Percentiles rank a stretch among this genome's conserved stretches.
These are phyloP conservation scores for Kingdonia uniflora DNA, from an alignment of 164 flowering plant species.

Conservation along the genomic window DNA sequence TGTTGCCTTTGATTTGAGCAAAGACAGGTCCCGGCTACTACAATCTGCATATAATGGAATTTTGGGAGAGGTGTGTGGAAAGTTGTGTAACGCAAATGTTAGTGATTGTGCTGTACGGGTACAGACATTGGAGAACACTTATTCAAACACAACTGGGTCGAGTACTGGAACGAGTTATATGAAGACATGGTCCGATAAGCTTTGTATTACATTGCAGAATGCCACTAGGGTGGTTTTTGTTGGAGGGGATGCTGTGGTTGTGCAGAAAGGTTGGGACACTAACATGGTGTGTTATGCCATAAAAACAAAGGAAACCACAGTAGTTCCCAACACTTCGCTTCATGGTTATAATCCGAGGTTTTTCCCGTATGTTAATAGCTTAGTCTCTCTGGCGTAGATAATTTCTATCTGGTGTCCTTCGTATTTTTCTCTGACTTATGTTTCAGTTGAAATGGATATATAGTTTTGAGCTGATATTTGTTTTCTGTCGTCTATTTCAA, in stretches of 20 bases:
- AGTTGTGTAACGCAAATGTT: constrained; percentile 16
- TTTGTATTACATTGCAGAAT: not conserved
- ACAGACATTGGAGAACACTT: too few species aligned
- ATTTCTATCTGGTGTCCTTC: not conserved
- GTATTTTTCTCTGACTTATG: not conserved
- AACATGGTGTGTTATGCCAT: constrained; percentile 10
- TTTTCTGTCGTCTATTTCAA: too few species aligned
- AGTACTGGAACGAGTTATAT: too few species aligned
- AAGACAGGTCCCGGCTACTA: constrained; percentile 22
- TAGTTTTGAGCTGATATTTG: too few species aligned
- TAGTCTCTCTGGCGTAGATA: constrained; percentile 16
- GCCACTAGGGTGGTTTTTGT: constrained; percentile 10
- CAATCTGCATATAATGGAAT: constrained; percentile 4
- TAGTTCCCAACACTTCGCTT: constrained; percentile 1
- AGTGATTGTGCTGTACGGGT: not conserved
- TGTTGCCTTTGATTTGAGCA: constrained; percentile 27
- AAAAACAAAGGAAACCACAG: constrained; percentile 9
- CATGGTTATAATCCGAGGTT: not conserved
- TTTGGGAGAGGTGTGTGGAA: constrained; percentile 24
- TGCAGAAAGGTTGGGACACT: constrained; percentile 2
- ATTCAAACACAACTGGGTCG: too few species aligned
- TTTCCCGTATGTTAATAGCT: constrained; percentile 37
- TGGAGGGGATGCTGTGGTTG: constrained; percentile 13
- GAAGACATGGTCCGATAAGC: too few species aligned
- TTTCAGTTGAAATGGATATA: too few species aligned